These are phyloP conservation scores for Viridothelium virens DNA, from an alignment of 495 filamentous ascomycete species.

Conservation along the genomic window DNA sequence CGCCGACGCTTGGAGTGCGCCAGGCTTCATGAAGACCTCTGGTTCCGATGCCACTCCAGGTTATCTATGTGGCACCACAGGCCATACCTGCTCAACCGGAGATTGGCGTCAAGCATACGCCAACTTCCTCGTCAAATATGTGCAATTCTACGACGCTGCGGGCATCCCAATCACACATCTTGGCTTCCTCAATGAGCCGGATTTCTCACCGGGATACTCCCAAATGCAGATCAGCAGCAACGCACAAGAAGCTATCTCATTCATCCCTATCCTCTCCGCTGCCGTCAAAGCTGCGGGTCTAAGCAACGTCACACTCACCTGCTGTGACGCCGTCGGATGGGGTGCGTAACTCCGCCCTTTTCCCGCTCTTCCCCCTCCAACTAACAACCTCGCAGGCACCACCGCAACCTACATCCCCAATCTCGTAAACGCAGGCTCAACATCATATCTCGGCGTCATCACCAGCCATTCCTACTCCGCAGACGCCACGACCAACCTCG, in stretches of 20 bases:
- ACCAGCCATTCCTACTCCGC: constrained; percentile 46
- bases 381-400: constrained; percentile 11
- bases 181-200: constrained; percentile 53
- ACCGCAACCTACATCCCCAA: constrained; percentile 34
- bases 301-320: constrained; percentile 36
- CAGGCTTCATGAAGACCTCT: constrained; percentile 53
- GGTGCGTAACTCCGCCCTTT: too few relatives aligned
- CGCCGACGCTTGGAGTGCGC: constrained; percentile 50
- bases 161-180: constrained; percentile 45
- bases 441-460: constrained; percentile 37
- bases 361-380: too few relatives aligned
- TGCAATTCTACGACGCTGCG: constrained; percentile 43
- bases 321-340: constrained; percentile 50
- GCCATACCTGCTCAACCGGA: constrained; percentile 39
- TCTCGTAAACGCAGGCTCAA: constrained; percentile 38
- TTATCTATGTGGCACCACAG: constrained; percentile 45
- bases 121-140: constrained; percentile 47
- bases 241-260: constrained; percentile 44
- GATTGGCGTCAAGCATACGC: constrained; percentile 47
- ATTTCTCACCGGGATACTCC: constrained; percentile 39
- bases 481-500: constrained; percentile 31
- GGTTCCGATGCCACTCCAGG: constrained; percentile 36
- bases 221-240: constrained; percentile 38
- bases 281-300: constrained; percentile 37
- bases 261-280: constrained; percentile 41